Evolutionary conservation across 2,329 filamentous ascomycete genomes (phyloP).

Genomic region (Penicillium olsonii): DNA sequence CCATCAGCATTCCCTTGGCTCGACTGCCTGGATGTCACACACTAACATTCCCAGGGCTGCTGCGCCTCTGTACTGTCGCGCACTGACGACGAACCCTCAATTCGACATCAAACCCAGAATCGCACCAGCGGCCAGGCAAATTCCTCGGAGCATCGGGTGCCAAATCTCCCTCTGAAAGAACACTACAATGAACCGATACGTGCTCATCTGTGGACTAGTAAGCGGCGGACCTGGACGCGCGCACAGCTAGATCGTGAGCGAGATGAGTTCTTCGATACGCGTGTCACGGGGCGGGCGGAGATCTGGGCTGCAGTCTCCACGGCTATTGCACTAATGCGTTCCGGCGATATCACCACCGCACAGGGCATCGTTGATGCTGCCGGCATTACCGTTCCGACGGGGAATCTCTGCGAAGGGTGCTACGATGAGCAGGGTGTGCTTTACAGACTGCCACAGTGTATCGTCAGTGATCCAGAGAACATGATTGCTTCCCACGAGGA

Average conservation of each 20-base stretch:
- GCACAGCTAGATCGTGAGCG: slow-evolving; percentile 69
- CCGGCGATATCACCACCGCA: slow-evolving; percentile 65
- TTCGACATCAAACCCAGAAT: slow-evolving; percentile 16
- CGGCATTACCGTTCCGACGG: slow-evolving; percentile 72
- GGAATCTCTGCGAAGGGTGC: slow-evolving; percentile 68
- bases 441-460: slow-evolving; percentile 68
- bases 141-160: slow-evolving; percentile 15
- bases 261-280: slow-evolving; percentile 84
- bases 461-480: slow-evolving; percentile 69
- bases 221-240: slow-evolving; percentile 69
- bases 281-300: slow-evolving; percentile 74
- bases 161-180: slow-evolving; percentile 45
- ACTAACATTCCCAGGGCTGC: slow-evolving; percentile 37
- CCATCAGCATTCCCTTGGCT: too few species aligned
- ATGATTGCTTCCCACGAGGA: slow-evolving; percentile 33
- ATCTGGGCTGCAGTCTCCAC: slow-evolving; percentile 76
- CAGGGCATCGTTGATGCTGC: slow-evolving; percentile 79
- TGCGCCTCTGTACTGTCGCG: slow-evolving; percentile 40
- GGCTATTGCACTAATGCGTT: slow-evolving; percentile 69
- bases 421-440: slow-evolving; percentile 72
- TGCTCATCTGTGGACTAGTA: slow-evolving; percentile 66
- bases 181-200: slow-evolving; percentile 72
- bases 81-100: slow-evolving; percentile 29
- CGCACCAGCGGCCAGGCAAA: slow-evolving; percentile 12
- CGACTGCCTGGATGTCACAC: slow-evolving; percentile 2